A percentile compares a stretch with the other conserved stretches of the same genome.
Evolutionary conservation across 306 rosid genomes (phyloP).

Genomic region (Canavalia gladiata): DNA sequence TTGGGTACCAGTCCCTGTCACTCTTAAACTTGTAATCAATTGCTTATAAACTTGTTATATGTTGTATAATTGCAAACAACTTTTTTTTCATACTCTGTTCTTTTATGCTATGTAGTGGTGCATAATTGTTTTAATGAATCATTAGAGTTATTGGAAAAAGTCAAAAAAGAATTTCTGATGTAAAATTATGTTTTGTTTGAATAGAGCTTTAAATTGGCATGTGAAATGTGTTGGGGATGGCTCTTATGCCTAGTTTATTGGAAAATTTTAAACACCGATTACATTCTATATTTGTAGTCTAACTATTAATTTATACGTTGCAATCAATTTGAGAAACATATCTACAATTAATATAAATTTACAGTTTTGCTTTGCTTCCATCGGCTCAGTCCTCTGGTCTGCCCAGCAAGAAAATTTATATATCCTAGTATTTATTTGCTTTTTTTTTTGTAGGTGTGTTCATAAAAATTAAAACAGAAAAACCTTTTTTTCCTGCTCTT

Average conservation of each 20-base stretch:
- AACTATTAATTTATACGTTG: neutral
- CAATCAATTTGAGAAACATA: slow-evolving; percentile 24
- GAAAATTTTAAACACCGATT: slow-evolving; percentile 21
- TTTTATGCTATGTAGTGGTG: slow-evolving; percentile 2
- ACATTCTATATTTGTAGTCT: neutral
- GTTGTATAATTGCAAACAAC: neutral
- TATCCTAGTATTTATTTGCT: neutral
- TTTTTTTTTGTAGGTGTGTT: slow-evolving; percentile 32
- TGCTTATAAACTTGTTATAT: slow-evolving; percentile 30
- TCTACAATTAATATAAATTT: slow-evolving; percentile 18
- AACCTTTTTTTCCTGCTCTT: neutral
- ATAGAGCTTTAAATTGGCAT: slow-evolving; percentile 30
- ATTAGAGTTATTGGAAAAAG: slow-evolving; percentile 7
- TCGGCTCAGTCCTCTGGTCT: slow-evolving; percentile 13
- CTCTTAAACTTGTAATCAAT: slow-evolving; percentile 3
- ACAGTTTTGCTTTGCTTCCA: slow-evolving; percentile 14
- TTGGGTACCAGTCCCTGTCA: too few relatives aligned
- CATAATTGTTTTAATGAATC: slow-evolving; percentile 28
- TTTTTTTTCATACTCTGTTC: slow-evolving; percentile 7
- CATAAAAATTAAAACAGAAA: neutral
- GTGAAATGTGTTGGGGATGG: slow-evolving; percentile 14
- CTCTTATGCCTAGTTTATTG: slow-evolving; percentile 12
- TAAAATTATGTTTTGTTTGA: slow-evolving; percentile 22
- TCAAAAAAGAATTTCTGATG: slow-evolving; percentile 14
- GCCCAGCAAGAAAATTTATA: neutral